phyloP scores from a whole-genome alignment of 139 green algal species.

The Dunaliella primolecta region DNA sequence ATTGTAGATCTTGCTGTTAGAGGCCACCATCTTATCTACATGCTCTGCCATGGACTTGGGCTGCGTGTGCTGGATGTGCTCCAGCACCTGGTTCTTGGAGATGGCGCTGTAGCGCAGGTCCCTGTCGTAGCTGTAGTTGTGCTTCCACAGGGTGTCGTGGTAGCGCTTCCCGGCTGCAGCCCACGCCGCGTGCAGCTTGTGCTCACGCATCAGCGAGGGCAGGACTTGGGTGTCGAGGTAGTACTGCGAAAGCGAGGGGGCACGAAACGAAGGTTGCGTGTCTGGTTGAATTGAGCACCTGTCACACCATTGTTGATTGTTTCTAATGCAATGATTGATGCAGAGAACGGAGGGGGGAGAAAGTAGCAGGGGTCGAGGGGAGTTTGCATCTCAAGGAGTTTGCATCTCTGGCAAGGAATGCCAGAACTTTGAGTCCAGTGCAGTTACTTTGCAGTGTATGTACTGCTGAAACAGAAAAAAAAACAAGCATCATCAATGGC shows the following conservation, averaged over 20 bases:
- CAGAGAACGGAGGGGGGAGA: too few species aligned
- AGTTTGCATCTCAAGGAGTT: too few species aligned
- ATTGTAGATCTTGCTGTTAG: constrained; percentile 64
- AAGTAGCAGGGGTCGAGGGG: too few species aligned
- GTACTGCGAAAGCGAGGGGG: constrained; percentile 9
- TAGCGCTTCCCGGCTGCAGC: constrained; percentile 49
- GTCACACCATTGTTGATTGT: background rate
- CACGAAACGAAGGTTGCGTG: background rate
- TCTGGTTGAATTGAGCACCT: background rate
- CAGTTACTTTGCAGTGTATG: too few species aligned
- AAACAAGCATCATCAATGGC: too few species aligned
- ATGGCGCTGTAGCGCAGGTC: constrained; percentile 58
- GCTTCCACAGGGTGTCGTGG: constrained; percentile 61
- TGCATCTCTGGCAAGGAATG: too few species aligned
- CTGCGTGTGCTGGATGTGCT: constrained; percentile 53
- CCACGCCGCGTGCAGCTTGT: constrained; percentile 63
- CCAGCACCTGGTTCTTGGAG: constrained; percentile 54
- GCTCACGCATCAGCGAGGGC: constrained; percentile 56
- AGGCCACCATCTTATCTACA: constrained; percentile 49
- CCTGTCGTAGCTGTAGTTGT: constrained; percentile 59
- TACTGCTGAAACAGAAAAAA: too few species aligned
- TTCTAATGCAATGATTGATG: too few species aligned
- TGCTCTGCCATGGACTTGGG: constrained; percentile 48
- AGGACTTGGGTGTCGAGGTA: constrained; percentile 58
- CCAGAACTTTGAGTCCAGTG: too few species aligned